Conservation (phyloP, 2,329 filamentous ascomycete genomes). For the Claviceps maximensis region DNA sequence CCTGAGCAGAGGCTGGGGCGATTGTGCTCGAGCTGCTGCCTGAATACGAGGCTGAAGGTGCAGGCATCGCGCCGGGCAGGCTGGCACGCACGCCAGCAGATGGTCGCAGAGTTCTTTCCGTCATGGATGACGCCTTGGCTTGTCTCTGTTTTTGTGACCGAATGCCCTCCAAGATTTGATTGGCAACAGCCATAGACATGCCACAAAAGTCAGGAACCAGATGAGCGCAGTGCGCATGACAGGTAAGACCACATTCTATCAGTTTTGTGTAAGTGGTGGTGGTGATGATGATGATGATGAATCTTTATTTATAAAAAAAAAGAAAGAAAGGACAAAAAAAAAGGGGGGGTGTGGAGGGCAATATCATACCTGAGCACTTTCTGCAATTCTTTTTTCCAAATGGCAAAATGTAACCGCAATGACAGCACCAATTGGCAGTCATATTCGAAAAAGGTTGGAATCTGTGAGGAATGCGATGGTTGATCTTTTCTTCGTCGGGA, state of each 20-base stretch:
- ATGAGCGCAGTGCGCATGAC: constrained; percentile 82
- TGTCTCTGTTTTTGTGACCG: constrained; percentile 61
- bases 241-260: constrained; percentile 78
- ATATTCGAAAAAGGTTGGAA: constrained; percentile 97
- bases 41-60: constrained; percentile 22
- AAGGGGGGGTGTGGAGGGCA: background rate
- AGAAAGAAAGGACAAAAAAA: background rate
- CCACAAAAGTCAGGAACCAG: constrained; percentile 97
- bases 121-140: constrained; percentile 44
- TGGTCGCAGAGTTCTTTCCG: constrained; percentile 53
- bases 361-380: constrained; percentile 64
- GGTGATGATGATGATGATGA: background rate
- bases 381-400: constrained; percentile 91
- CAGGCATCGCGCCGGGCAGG: constrained; percentile 24
- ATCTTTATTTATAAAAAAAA: background rate
- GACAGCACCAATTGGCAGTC: constrained; percentile 98
- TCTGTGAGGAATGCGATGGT: constrained; percentile 94
- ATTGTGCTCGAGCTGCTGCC: constrained; percentile 12
- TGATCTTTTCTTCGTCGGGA: constrained; percentile 98
- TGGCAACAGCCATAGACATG: constrained; percentile 96
- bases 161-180: constrained; percentile 81
- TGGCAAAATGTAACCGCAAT: constrained; percentile 91
- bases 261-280: constrained; percentile 3
- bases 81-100: constrained; percentile 29
- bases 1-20: constrained; percentile 23